phyloP scores from a whole-genome alignment of 164 flowering plant genomes.

The Cinnamomum micranthum region DNA sequence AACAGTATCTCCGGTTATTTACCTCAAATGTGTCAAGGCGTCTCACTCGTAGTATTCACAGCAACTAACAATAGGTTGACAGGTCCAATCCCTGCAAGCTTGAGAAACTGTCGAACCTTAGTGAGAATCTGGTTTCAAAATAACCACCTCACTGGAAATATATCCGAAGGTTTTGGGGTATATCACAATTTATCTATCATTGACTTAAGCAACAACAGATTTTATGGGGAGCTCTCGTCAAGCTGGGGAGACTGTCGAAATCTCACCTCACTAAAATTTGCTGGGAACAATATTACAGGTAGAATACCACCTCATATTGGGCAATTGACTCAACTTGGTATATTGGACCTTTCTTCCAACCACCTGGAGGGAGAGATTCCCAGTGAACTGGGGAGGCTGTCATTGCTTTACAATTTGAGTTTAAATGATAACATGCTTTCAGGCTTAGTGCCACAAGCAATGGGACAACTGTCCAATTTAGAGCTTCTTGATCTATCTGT shows the following conservation, averaged over 20 bases:
- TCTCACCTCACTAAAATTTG: neutral
- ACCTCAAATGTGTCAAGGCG: neutral
- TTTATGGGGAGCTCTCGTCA: conserved; percentile 6
- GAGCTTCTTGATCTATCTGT: neutral
- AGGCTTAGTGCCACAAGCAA: conserved; percentile 4
- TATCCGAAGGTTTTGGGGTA: conserved; percentile 8
- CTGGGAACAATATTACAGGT: conserved; percentile 5
- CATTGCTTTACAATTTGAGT: neutral
- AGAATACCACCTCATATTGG: neutral
- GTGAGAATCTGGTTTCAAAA: conserved; percentile 14
- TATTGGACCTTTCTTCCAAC: neutral
- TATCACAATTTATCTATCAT: neutral
- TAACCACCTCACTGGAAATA: conserved; percentile 16
- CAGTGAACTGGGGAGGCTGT: neutral
- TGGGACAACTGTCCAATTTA: neutral
- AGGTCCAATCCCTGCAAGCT: conserved; percentile 17
- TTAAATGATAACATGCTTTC: neutral
- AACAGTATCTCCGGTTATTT: neutral
- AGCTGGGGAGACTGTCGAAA: neutral
- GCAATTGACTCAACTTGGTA: neutral
- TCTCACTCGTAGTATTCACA: neutral
- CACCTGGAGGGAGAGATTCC: conserved; percentile 4
- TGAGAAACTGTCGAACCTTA: conserved; percentile 19
- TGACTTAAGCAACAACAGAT: neutral
- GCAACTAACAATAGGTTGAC: neutral